A percentile compares a stretch with the other conserved stretches of the same genome.
phyloP scores from a whole-genome alignment of 208 protist species.

The Wallacemonas rigidus region DNA sequence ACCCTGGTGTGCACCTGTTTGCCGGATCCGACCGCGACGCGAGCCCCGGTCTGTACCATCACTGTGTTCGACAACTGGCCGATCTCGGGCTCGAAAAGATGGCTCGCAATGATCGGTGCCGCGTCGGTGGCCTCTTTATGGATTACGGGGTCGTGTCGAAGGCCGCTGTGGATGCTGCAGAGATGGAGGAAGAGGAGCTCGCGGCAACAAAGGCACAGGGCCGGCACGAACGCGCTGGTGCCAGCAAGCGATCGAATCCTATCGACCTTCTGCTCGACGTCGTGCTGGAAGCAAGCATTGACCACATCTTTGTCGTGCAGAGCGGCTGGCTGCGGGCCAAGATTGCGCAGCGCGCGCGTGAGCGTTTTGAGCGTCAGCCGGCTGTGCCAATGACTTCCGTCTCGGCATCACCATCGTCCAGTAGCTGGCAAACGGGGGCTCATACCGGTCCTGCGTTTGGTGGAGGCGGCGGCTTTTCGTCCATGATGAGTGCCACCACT shows the following conservation, averaged over 20 bases:
- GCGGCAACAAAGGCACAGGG: conserved; percentile 6
- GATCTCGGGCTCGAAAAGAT: conserved; percentile 39
- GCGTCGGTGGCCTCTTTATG: conserved; percentile 71
- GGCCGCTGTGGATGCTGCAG: conserved; percentile 23
- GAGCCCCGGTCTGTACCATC: conserved; percentile 43
- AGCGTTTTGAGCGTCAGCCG: conserved; percentile 23
- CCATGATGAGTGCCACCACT: no score
- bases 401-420: background rate
- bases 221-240: background rate
- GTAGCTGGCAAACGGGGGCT: no score
- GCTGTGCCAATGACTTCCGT: background rate
- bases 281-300: conserved; percentile 51
- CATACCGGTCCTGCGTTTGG: no score
- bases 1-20: conserved; percentile 44
- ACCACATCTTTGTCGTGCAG: conserved; percentile 67
- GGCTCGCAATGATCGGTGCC: conserved; percentile 58
- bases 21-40: conserved; percentile 25
- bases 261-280: conserved; percentile 60
- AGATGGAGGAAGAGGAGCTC: conserved; percentile 32
- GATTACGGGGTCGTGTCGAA: conserved; percentile 61
- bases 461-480: no score
- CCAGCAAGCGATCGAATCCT: conserved; percentile 28
- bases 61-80: conserved; percentile 41
- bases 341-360: conserved; percentile 51
- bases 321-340: conserved; percentile 75